A percentile compares a stretch with the other conserved stretches of the same genome.
Evolutionary conservation across 1,284 basidiomycete species (phyloP).

Genomic region (Irpex rosettiformis): DNA sequence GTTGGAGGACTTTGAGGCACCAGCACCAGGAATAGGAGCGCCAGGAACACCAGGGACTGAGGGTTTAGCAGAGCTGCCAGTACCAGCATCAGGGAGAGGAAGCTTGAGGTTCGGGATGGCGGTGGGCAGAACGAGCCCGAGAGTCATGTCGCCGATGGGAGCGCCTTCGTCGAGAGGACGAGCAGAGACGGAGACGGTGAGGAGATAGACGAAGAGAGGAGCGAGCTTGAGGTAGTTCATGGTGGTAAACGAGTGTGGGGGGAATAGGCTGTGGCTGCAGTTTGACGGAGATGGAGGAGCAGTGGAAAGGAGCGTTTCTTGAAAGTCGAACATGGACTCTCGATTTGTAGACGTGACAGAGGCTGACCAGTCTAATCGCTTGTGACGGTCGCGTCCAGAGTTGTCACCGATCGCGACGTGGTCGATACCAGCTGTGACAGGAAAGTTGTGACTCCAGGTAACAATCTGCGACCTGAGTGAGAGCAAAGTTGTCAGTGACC

Average conservation of each 20-base stretch:
- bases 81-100: conserved; percentile 5
- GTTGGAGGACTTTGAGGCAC: neutral
- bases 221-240: conserved; percentile 20
- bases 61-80: conserved; percentile 8
- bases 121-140: conserved; percentile 13
- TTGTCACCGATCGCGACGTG: neutral
- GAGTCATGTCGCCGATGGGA: conserved; percentile 13
- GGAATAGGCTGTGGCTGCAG: conserved; percentile 10
- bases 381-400: no score
- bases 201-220: conserved; percentile 8
- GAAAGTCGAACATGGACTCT: conserved; percentile 3
- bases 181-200: conserved; percentile 14
- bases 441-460: no score
- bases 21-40: neutral
- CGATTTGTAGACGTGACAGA: conserved; percentile 6
- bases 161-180: conserved; percentile 19
- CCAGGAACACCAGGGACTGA: neutral
- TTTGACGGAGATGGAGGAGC: conserved; percentile 12
- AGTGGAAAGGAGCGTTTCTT: neutral
- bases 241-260: conserved; percentile 16
- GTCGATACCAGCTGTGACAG: neutral
- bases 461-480: no score
- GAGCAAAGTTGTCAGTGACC: no score
- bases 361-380: no score
- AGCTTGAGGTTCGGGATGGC: conserved; percentile 17